Conservation (phyloP, 441 rosid species). For the Omphalea diandra region DNA sequence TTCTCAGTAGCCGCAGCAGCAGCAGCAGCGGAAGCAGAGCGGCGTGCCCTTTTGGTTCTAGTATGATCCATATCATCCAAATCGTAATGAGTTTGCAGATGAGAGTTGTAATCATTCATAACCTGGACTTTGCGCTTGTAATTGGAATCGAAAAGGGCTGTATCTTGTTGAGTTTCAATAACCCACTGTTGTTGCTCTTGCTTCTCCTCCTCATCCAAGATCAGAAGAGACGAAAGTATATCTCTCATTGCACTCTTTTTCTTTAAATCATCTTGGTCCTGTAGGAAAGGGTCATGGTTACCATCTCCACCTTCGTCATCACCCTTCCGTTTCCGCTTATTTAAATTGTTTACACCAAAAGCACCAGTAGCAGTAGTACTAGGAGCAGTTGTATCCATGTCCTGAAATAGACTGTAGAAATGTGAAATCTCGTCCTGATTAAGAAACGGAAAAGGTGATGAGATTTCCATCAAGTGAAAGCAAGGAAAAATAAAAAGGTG, state of each 20-base stretch:
- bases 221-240: conserved; percentile 50
- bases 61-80: conserved; percentile 33
- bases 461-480: conserved; percentile 51
- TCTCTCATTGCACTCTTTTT: conserved; percentile 44
- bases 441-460: conserved; percentile 57
- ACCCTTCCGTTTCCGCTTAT: conserved; percentile 45
- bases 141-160: conserved; percentile 43
- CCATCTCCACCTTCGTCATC: conserved; percentile 31
- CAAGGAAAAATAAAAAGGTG: conserved; percentile 14
- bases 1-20: conserved; percentile 21
- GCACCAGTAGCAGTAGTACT: background rate
- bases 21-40: conserved; percentile 31
- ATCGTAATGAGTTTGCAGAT: conserved; percentile 40
- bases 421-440: conserved; percentile 59
- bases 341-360: conserved; percentile 26
- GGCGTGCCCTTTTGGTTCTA: conserved; percentile 45
- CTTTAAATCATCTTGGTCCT: conserved; percentile 25
- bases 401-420: conserved; percentile 44
- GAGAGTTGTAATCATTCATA: conserved; percentile 41
- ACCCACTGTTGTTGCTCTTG: conserved; percentile 41
- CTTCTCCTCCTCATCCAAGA: conserved; percentile 63
- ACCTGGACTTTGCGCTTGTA: conserved; percentile 30
- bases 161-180: conserved; percentile 40
- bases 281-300: conserved; percentile 1
- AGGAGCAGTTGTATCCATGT: conserved; percentile 51